These are phyloP conservation scores for Pestalotiopsis sp. DNA, from an alignment of 2,329 filamentous ascomycete genomes.

Conservation along the genomic window DNA sequence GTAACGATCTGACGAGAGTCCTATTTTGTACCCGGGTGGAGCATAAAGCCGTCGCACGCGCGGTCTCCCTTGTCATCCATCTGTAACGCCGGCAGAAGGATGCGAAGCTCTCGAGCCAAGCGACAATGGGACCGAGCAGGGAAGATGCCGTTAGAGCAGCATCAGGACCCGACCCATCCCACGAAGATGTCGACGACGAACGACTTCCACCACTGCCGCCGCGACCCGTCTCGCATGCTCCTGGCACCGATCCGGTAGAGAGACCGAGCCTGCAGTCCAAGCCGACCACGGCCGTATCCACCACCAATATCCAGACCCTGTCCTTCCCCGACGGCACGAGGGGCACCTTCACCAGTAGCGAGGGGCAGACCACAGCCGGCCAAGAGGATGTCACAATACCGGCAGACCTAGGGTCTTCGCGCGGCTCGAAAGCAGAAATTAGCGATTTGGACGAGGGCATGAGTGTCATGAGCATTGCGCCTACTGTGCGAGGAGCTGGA, in stretches of 20 bases:
- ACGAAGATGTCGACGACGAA: constrained; percentile 40
- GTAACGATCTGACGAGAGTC: background rate
- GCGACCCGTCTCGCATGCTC: constrained; percentile 37
- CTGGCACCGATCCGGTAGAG: constrained; percentile 25
- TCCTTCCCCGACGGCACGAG: constrained; percentile 71
- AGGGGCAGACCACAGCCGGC: constrained; percentile 35
- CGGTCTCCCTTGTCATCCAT: background rate
- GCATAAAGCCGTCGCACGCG: background rate
- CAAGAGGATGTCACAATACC: constrained; percentile 36
- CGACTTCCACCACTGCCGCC: constrained; percentile 60
- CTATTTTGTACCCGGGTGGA: background rate
- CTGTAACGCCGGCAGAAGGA: constrained; percentile 7
- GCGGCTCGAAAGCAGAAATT: constrained; percentile 30
- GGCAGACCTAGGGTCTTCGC: constrained; percentile 20
- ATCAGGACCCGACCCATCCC: constrained; percentile 18
- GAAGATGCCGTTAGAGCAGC: constrained; percentile 31
- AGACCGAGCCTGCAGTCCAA: constrained; percentile 55
- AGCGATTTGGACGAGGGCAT: constrained; percentile 64
- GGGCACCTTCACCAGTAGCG: constrained; percentile 58
- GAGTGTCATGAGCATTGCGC: constrained; percentile 69
- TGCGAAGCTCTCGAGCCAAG: constrained; percentile 16
- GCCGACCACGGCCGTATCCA: constrained; percentile 83
- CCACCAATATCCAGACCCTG: constrained; percentile 78
- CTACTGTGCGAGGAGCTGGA: constrained; percentile 63
- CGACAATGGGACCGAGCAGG: constrained; percentile 28